These are phyloP conservation scores for Ophiognomonia clavigignenti-juglandacearum DNA, from an alignment of 2,329 filamentous ascomycete species.

Conservation along the genomic window DNA sequence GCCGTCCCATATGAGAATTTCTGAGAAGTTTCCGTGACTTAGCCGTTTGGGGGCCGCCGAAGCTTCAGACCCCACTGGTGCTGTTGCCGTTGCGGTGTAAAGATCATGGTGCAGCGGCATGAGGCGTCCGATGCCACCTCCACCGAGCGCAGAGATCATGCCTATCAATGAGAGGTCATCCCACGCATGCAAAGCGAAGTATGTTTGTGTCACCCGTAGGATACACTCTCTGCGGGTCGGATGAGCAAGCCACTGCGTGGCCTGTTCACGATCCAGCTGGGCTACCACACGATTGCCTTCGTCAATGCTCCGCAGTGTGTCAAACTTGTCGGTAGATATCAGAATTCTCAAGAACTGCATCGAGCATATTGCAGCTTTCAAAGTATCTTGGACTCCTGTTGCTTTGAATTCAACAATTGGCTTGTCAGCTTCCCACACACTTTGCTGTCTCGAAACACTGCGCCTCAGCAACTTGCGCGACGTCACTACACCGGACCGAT, in stretches of 20 bases:
- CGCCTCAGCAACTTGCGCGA: conserved; percentile 10
- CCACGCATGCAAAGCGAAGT: not conserved
- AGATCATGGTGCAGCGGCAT: not conserved
- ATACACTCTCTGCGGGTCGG: not conserved
- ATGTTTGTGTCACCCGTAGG: not conserved
- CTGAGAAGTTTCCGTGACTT: not conserved
- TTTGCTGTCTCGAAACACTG: not conserved
- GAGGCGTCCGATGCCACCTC: not conserved
- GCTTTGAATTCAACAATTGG: not conserved
- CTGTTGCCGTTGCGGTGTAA: conserved; percentile 2
- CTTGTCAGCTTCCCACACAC: not conserved
- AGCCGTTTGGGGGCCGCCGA: not conserved
- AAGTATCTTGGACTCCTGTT: not conserved
- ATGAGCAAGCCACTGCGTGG: not conserved
- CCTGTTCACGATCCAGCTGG: not conserved
- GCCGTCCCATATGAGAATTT: conserved; percentile 10
- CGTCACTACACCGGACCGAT: conserved; percentile 13
- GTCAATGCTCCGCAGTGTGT: not conserved
- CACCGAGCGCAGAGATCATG: not conserved
- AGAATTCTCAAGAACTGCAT: not conserved
- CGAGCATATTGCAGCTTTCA: not conserved
- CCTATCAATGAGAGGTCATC: not conserved
- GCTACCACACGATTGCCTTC: not conserved
- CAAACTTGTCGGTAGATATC: not conserved
- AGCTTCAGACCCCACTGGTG: not conserved